Base-by-base conservation (phyloP, 805 yeast genomes). In the Clavispora vitiphila region DNA sequence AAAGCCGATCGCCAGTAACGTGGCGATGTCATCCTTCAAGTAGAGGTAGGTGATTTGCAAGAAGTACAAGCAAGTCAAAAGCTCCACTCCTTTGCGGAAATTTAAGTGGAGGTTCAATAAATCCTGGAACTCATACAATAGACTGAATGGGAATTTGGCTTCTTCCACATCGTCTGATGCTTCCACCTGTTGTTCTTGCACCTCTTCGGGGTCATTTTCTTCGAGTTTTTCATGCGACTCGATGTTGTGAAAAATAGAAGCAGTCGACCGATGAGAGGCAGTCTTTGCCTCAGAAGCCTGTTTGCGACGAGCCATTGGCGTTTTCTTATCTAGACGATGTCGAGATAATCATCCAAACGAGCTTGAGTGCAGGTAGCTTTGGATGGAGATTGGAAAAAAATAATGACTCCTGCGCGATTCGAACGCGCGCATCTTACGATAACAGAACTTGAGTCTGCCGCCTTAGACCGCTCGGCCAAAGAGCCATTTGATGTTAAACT, bases 71-170 rank as follows among this genome's bases (percentile, higher is more conserved):
- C 64, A 41, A 23, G 60, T 54, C 45, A 68, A 46, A 29, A 65
- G 9, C 46, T 70, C 71, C 7, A 62, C 56, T 39, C 62, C 60
- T 34, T 54, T 60, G n/a, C 57, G 36, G 27, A 61, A 49, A 11
- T 53, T 52, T 54, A 69, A 44, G 27, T 62, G 50, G 5, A 58
- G 65, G 42, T 68, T 69, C 34, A 68, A 49, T 40, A 61, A 67
- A 40, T 70, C 75, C 44, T 70, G 75, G 14, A 56, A 45, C 11
- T 51, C 48, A 48, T 53, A 69, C 16, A 68, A 43, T 20, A 46
- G 31, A 18, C 27, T 48, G 37, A 48, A 34, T 1, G 57, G 56
- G 18, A 49, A 48, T 20, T 37, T 41, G 23, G 31, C 41, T 30
- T 40, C 34, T 16, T 35, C 47, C 19, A 26, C 25, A 8, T 39